Percentiles rank a stretch among this genome's conserved stretches.
These are phyloP conservation scores for Coemansia pectinata DNA, from an alignment of 192 early-diverging fungal genomes.

Conservation along the genomic window DNA sequence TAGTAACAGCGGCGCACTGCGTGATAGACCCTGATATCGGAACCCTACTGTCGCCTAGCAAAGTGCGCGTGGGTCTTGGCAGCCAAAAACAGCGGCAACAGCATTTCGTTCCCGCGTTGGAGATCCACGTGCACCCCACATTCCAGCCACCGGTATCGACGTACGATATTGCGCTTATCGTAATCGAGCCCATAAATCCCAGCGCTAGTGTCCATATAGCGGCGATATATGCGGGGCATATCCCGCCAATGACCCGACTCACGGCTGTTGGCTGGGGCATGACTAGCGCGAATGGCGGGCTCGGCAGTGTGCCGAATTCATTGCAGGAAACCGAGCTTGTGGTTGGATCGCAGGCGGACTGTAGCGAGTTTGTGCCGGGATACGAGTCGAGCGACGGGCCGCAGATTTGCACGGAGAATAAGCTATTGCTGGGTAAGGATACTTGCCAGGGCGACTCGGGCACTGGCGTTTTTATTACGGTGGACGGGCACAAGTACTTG, in stretches of 20 bases:
- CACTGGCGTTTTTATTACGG: conserved; percentile 30
- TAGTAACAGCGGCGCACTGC: conserved; percentile 48
- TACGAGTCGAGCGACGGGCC: conserved; percentile 46
- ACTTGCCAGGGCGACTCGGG: conserved; percentile 55
- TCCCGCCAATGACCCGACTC: conserved; percentile 14
- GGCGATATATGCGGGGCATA: conserved; percentile 22
- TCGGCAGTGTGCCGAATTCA: conserved; percentile 13
- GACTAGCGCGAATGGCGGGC: conserved; percentile 6
- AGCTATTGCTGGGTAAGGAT: conserved; percentile 31
- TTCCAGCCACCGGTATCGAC: conserved; percentile 18
- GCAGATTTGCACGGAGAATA: conserved; percentile 50
- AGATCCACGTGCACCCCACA: conserved; percentile 18
- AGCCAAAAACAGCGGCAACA: conserved; percentile 18
- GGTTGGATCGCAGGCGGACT: conserved; percentile 20
- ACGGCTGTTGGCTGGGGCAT: conserved; percentile 45
- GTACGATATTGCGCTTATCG: conserved; percentile 33
- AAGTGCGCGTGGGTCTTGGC: conserved; percentile 24
- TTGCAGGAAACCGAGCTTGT: conserved; percentile 31
- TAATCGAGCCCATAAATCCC: conserved; percentile 7
- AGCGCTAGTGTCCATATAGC: neutral
- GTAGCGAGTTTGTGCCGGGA: conserved; percentile 25
- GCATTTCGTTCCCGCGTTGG: neutral
- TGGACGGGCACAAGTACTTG: conserved; percentile 17
- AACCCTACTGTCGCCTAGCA: neutral
- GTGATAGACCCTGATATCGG: conserved; percentile 17